Conservation (phyloP, 2,329 filamentous ascomycete genomes). For the Clonostachys byssicola region DNA sequence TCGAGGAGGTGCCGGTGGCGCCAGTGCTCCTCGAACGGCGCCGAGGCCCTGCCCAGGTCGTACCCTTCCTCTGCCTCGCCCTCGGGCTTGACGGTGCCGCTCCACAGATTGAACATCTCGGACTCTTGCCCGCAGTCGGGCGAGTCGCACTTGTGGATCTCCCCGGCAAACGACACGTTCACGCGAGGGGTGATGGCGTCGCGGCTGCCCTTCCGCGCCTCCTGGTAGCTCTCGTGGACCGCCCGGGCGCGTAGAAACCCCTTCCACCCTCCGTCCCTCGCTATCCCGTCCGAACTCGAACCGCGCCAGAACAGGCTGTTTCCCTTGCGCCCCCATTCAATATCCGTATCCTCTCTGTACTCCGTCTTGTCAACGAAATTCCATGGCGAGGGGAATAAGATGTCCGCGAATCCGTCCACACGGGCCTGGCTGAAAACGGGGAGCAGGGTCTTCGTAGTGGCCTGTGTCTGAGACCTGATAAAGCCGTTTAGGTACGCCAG, state of each 20-base stretch:
- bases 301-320: constrained; percentile 52
- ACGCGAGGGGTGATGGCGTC: constrained; percentile 6
- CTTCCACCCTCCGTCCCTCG: constrained; percentile 38
- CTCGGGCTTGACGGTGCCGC: constrained; percentile 13
- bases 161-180: constrained; percentile 33
- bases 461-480: constrained; percentile 42
- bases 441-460: constrained; percentile 39
- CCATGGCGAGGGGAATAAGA: constrained; percentile 50
- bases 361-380: constrained; percentile 52
- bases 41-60: constrained; percentile 1
- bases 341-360: constrained; percentile 40
- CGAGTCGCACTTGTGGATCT: constrained; percentile 35
- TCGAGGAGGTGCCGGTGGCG: constrained; percentile 63
- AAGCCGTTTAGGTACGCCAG: constrained; percentile 47
- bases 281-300: constrained; percentile 49
- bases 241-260: constrained; percentile 67
- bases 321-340: constrained; percentile 40
- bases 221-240: constrained; percentile 45
- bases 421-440: constrained; percentile 55
- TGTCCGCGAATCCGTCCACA: constrained; percentile 48
- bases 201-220: constrained; percentile 20
- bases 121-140: constrained; percentile 32
- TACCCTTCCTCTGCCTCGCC: constrained; percentile 13
- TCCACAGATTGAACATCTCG: constrained; percentile 33
- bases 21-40: constrained; percentile 37